Base-by-base conservation (phyloP, 257 asterid species). In the Primulina tabacum region DNA sequence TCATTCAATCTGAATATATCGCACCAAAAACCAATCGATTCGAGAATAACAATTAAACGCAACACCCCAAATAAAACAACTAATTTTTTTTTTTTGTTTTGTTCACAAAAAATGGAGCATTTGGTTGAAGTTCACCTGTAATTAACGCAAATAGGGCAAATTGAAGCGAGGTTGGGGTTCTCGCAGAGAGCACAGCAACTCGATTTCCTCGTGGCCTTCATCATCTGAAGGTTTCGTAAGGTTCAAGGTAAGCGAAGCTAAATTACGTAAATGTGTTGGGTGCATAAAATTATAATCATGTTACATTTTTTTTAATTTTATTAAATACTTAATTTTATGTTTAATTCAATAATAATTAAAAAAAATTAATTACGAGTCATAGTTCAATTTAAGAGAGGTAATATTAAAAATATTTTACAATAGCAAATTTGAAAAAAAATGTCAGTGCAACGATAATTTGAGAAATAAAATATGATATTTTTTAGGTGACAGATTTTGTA, bases 121-220 rank as follows among this genome's bases (percentile, higher is more conserved):
- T 28, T 0, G 12, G 20, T 20, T 14, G 26, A 40, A 24, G 20
- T 57, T 68, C 65, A 91, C 99, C 97, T 80, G 86, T 79, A 89
- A 83, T 91, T 94, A 52, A 91, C 96, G 76, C 99, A 94, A 68
- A 75, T 50, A 37, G 91, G 72, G 71, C 99, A 94, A 63, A 94
- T 86, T 30, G 97, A 91, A 62, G 99, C 89, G 69, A 87, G 92
- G 80, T 94, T 94, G 32, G 86, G 78, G 75, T 60, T 84, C 69
- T 94, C 99, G 79, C 99, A 94, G 9, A 94, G 35, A 62, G 87
- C 95, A 79, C 99, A 94, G 77, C 82, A 40, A 67, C 80, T 85
- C 60, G 83, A 59, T 79, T 81, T 91, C 74, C 88, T 79, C 50
- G 85, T 78, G 67, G 85, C 76, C 76, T 72, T 68, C 82, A 77